Evolutionary conservation across 1,284 basidiomycete genomes (phyloP), one percentile per base, ranked within the genome.

Genomic region (Megacollybia platyphylla): DNA sequence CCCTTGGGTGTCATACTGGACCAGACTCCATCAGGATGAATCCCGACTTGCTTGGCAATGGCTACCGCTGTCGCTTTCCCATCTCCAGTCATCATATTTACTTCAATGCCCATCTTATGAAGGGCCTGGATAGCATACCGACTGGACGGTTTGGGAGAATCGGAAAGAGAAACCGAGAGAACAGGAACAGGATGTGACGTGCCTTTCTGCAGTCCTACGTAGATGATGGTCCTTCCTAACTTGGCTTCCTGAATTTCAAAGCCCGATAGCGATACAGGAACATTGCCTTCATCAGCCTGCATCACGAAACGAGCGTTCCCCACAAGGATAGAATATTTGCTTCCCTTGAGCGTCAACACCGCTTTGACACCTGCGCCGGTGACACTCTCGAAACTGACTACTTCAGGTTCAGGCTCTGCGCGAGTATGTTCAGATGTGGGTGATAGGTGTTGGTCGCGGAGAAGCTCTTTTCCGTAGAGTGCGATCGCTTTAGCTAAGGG

Each of bases 401-500:
- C 61, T 7, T 53, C 61, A 6, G 61, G 59, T 42, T 65, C 59
- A 0, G 66, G 64, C 2, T 50, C 49, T n/a, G 39, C 8, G 4
- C 2, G 26, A 11, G 18, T 3, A 11, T 59, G 52, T 15, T 65
- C 61, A 24, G 20, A 24, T 24, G 20, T 24, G 20, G 20, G 20
- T 3, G 5, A 24, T 3, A 15, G 3, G 4, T 34, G 31, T 7
- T 65, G 54, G 28, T 59, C 58, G 9, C 70, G 66, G 8, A 93
- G 60, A 0, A 77, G 55, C 26, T 85, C 79, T 54, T 78, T 84
- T 24, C 84, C 87, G 59, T 90, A 86, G 0, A 72, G 62, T 0
- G 92, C 86, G 36, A 97, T 79, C 4, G 96, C 93, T 54, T 89
- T 84, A 2, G 92, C 96, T 8, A 99, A 76, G 0, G 96, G 94